These are phyloP conservation scores for Neofusicoccum parvum DNA, from an alignment of 2,329 filamentous ascomycete species.

Conservation along the genomic window DNA sequence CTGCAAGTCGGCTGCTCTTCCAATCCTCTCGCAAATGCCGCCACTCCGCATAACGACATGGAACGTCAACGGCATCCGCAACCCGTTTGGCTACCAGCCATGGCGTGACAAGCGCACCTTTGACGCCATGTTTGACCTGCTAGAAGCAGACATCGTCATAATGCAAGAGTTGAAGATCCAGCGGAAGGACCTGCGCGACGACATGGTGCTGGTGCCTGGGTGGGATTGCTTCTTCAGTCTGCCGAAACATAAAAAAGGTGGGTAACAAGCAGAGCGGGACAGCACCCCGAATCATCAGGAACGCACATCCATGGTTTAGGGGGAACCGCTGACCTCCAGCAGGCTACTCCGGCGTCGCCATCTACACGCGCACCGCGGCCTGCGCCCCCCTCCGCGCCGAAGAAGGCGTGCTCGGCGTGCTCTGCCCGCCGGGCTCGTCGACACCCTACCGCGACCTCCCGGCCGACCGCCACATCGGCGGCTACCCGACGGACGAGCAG, in stretches of 20 bases:
- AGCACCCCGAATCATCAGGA: not conserved
- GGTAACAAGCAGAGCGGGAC: not conserved
- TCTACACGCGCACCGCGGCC: slow-evolving; percentile 86
- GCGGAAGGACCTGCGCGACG: slow-evolving; percentile 84
- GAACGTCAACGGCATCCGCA: slow-evolving; percentile 59
- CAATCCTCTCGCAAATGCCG: slow-evolving; percentile 33
- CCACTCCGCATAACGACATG: slow-evolving; percentile 71
- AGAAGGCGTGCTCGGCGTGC: slow-evolving; percentile 85
- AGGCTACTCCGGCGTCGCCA: slow-evolving; percentile 95
- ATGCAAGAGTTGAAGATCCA: slow-evolving; percentile 98
- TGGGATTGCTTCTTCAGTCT: slow-evolving; percentile 98
- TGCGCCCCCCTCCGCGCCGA: slow-evolving; percentile 89
- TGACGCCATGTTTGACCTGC: slow-evolving; percentile 83
- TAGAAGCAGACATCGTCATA: slow-evolving; percentile 89
- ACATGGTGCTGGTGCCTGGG: slow-evolving; percentile 91
- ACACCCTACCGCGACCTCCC: slow-evolving; percentile 75
- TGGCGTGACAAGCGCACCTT: slow-evolving; percentile 52
- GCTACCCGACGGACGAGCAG: slow-evolving; percentile 75
- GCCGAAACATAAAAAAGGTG: slow-evolving; percentile 90
- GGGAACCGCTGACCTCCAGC: slow-evolving; percentile 8
- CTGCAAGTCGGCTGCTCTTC: not conserved
- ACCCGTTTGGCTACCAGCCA: slow-evolving; percentile 57
- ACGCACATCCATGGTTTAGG: too few relatives aligned
- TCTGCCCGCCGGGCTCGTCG: slow-evolving; percentile 66
- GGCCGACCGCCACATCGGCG: slow-evolving; percentile 75